A percentile compares a stretch with the other conserved stretches of the same genome.
phyloP scores from a whole-genome alignment of 2,329 filamentous ascomycete genomes.

The Mycogone perniciosa region DNA sequence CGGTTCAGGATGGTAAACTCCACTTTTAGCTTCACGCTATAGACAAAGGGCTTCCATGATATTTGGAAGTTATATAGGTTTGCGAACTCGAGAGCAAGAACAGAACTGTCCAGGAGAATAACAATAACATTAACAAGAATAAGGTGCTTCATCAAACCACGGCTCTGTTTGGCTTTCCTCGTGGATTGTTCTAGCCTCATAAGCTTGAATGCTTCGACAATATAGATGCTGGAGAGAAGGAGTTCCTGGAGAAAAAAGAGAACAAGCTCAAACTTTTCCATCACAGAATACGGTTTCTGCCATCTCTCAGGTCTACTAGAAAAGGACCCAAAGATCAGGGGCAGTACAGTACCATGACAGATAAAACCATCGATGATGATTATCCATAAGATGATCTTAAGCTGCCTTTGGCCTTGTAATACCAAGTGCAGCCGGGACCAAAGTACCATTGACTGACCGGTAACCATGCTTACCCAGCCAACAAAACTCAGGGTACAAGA shows the following conservation, averaged over 20 bases:
- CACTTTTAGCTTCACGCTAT: constrained; percentile 27
- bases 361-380: constrained; percentile 50
- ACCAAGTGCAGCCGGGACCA: no score
- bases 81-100: constrained; percentile 23
- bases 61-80: constrained; percentile 23
- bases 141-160: constrained; percentile 29
- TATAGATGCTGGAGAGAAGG: constrained; percentile 47
- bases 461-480: constrained; percentile 45
- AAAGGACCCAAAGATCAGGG: constrained; percentile 50
- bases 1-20: constrained; percentile 27
- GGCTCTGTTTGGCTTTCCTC: constrained; percentile 17
- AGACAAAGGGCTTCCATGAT: constrained; percentile 24
- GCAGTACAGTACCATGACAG: constrained; percentile 46
- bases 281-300: constrained; percentile 33
- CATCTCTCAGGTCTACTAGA: constrained; percentile 19
- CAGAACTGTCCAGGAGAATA: constrained; percentile 33
- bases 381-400: no score
- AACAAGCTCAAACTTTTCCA: constrained; percentile 51
- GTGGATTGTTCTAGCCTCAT: constrained; percentile 35
- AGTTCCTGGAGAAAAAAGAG: constrained; percentile 51
- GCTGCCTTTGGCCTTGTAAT: no score
- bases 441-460: no score
- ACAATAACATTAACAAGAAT: constrained; percentile 36
- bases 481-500: constrained; percentile 17
- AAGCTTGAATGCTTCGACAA: constrained; percentile 45